Base-by-base conservation (phyloP, 1,284 basidiomycete species). In the Apiotrichum gracile region DNA sequence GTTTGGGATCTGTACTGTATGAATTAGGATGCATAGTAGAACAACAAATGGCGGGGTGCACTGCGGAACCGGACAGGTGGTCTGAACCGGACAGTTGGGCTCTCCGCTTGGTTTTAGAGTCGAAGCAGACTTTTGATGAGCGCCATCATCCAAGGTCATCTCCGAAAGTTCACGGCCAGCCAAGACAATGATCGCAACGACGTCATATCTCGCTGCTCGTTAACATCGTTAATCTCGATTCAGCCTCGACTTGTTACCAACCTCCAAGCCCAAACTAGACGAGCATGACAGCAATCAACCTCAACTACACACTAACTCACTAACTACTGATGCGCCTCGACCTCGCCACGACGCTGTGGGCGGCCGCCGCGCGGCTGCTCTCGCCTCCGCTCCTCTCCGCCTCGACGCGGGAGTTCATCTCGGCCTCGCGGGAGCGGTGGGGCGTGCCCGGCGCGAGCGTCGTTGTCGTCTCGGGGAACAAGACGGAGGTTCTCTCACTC, bases 381-480 rank as follows among this genome's bases (percentile, higher is more conserved):
- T 21, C 37, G 37, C 19, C 39, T 4, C 26, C 13, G 22, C 5
- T 13, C 13, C 29, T 49, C 12, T 43, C 48, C 10, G 19, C n/a
- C 5, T 8, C 14, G 17, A 35, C 41, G 25, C 24, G 19, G 24
- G 5, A 12, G 12, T 37, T 29, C 33, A 19, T 53, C 46, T 41
- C 29, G 12, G 41, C 21, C 9, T 19, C 34, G 22, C 46, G 42
- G 8, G 8, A 17, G 35, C 52, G 47, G 9, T 53, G 52, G 52
- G 52, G 47, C 5, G 31, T 54, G n/a, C 42, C 16, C 5, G 52
- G 52, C 14, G 27, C 47, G 16, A 31, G 47, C 4, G 33, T 54
- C 17, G 47, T 34, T 3, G 43, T 54, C 6, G 48, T 50, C 27
- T 10, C 22, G 10, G 25, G 13, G 2, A 33, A 14, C 9, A 22